Percentiles rank a stretch among this genome's conserved stretches.
These are phyloP conservation scores for Pleurotus eryngii DNA, from an alignment of 768 basidiomycete species.

Conservation along the genomic window DNA sequence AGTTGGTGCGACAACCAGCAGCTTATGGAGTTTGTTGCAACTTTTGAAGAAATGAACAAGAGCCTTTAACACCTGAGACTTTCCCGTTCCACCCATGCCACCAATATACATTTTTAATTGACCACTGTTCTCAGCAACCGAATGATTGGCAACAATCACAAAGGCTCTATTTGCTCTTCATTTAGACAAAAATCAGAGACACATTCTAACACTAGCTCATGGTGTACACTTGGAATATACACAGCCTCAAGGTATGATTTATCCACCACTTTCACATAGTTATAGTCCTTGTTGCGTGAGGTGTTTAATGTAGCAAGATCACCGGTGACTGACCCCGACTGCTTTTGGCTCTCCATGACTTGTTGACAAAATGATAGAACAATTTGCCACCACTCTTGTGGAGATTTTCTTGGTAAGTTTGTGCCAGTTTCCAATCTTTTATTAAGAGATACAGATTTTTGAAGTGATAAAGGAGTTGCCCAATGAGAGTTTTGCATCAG, in stretches of 20 bases:
- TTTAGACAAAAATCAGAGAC: background rate
- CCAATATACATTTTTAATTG: too few species aligned
- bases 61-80: too few species aligned
- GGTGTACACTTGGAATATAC: background rate
- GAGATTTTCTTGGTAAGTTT: background rate
- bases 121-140: too few species aligned
- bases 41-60: too few species aligned
- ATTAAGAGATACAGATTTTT: background rate
- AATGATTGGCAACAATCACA: slow-evolving; percentile 20
- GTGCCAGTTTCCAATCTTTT: too few species aligned
- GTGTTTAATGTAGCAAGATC: too few species aligned
- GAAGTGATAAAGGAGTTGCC: background rate
- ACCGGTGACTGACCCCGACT: too few species aligned
- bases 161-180: slow-evolving; percentile 19
- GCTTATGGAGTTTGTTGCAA: slow-evolving; percentile 22
- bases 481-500: background rate
- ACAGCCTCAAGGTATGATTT: too few species aligned
- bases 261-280: too few species aligned
- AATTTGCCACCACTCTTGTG: background rate
- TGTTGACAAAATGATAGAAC: slow-evolving; percentile 1
- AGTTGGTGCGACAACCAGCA: slow-evolving; percentile 23
- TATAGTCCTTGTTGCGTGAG: background rate
- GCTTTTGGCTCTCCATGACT: too few species aligned
- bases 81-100: slow-evolving; percentile 11
- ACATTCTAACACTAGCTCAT: background rate